These are phyloP conservation scores for Hericium coralloides DNA, from an alignment of 768 basidiomycete genomes.

Conservation along the genomic window DNA sequence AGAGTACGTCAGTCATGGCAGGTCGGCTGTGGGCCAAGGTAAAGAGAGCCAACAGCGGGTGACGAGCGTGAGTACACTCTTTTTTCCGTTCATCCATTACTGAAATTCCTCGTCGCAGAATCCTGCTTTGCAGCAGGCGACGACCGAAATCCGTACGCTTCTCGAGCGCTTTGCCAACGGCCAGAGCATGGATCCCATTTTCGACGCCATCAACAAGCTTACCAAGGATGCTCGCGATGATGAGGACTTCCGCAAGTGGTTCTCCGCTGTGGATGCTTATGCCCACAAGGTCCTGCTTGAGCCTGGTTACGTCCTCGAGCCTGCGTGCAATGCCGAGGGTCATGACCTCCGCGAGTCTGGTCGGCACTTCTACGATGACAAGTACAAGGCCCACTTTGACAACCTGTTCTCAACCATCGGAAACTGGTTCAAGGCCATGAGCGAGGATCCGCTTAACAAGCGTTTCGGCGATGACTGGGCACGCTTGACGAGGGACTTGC, in stretches of 20 bases:
- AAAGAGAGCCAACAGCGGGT: constrained; percentile 18
- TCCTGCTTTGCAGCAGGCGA: constrained; percentile 44
- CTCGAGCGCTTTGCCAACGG: constrained; percentile 89
- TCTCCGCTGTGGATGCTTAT: constrained; percentile 50
- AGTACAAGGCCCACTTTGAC: constrained; percentile 75
- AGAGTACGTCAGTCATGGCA: constrained; percentile 51
- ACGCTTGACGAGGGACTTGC: constrained; percentile 71
- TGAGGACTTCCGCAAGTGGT: constrained; percentile 68
- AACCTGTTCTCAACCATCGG: constrained; percentile 60
- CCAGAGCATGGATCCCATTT: constrained; percentile 52
- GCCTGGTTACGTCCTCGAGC: constrained; percentile 79
- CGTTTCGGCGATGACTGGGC: constrained; percentile 80
- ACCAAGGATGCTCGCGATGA: constrained; percentile 72
- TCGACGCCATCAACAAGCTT: constrained; percentile 62
- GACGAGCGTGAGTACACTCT: constrained; percentile 20
- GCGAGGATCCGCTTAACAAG: constrained; percentile 76
- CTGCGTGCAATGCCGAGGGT: constrained; percentile 60
- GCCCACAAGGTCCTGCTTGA: constrained; percentile 68
- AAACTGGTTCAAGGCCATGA: constrained; percentile 79
- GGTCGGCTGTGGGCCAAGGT: constrained; percentile 26
- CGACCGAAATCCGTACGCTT: constrained; percentile 61
- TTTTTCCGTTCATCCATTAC: constrained; percentile 8
- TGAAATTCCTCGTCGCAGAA: constrained; percentile 30
- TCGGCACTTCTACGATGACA: constrained; percentile 65
- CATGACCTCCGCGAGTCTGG: constrained; percentile 59